phyloP scores from a whole-genome alignment of 2,329 filamentous ascomycete genomes.

The Claviceps monticola region DNA sequence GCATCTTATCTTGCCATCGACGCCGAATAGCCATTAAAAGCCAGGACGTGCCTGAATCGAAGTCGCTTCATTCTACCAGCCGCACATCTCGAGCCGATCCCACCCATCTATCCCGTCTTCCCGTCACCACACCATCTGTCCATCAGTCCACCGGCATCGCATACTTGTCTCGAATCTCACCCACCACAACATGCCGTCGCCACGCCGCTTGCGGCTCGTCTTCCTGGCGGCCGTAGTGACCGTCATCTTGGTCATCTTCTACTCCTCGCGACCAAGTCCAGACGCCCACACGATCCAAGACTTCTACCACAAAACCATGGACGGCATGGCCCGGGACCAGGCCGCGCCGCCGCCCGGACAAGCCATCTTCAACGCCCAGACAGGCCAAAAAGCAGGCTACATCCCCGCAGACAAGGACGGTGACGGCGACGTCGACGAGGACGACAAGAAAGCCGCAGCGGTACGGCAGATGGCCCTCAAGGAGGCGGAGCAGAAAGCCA shows the following conservation, averaged over 20 bases:
- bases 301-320: slow-evolving; percentile 47
- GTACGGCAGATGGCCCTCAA: slow-evolving; percentile 49
- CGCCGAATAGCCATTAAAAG: no score
- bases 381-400: slow-evolving; percentile 23
- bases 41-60: no score
- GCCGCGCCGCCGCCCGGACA: slow-evolving; percentile 15
- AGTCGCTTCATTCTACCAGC: no score
- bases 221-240: slow-evolving; percentile 49
- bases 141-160: not conserved
- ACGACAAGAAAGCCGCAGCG: slow-evolving; percentile 35
- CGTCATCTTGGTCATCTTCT: slow-evolving; percentile 58
- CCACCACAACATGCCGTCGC: slow-evolving; percentile 45
- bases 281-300: slow-evolving; percentile 31
- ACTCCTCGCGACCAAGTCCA: slow-evolving; percentile 44
- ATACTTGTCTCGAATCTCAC: not conserved
- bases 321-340: slow-evolving; percentile 31
- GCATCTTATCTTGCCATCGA: no score
- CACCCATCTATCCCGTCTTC: not conserved
- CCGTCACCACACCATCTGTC: not conserved
- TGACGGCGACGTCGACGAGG: slow-evolving; percentile 42
- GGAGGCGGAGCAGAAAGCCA: slow-evolving; percentile 54
- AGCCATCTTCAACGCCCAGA: slow-evolving; percentile 27
- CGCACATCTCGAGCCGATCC: not conserved
- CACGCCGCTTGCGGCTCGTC: slow-evolving; percentile 55
- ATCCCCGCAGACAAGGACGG: slow-evolving; percentile 34